Conservation (phyloP, 495 filamentous ascomycete genomes). For the Thermothielavioides terrestris region DNA sequence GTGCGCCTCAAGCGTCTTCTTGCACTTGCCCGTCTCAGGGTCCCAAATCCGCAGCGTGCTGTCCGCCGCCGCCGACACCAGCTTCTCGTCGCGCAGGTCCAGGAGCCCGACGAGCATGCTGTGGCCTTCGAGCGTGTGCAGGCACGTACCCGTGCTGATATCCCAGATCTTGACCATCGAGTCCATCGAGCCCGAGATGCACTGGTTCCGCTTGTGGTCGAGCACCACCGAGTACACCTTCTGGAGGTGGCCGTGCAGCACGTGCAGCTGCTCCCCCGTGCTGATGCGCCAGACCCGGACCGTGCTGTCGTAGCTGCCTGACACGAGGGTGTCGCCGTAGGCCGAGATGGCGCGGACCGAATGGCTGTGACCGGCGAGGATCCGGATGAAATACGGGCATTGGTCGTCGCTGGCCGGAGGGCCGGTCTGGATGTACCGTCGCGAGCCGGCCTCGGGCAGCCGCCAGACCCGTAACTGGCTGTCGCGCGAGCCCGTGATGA, state of each 20-base stretch:
- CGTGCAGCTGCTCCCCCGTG: slow-evolving; percentile 80
- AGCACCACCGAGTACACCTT: slow-evolving; percentile 98
- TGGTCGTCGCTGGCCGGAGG: slow-evolving; percentile 70
- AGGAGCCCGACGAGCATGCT: slow-evolving; percentile 88
- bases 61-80: slow-evolving; percentile 93
- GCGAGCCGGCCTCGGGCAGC: slow-evolving; percentile 72
- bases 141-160: slow-evolving; percentile 72
- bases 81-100: slow-evolving; percentile 74
- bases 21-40: slow-evolving; percentile 85
- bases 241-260: slow-evolving; percentile 77
- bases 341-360: slow-evolving; percentile 98
- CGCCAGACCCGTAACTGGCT: slow-evolving; percentile 94
- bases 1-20: slow-evolving; percentile 79
- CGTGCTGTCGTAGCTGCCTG: slow-evolving; percentile 92
- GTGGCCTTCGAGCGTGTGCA: slow-evolving; percentile 91
- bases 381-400: slow-evolving; percentile 89
- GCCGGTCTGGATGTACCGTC: slow-evolving; percentile 64
- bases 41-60: slow-evolving; percentile 97
- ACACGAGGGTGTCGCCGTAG: slow-evolving; percentile 93
- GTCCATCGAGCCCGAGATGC: slow-evolving; percentile 98
- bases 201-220: slow-evolving; percentile 84
- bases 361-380: slow-evolving; percentile 76
- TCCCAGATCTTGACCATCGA: slow-evolving; percentile 98
- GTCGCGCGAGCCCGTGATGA: slow-evolving; percentile 95
- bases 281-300: slow-evolving; percentile 98